Evolutionary conservation across 2,329 filamentous ascomycete species (phyloP).

Genomic region (Neospermospora avenae): DNA sequence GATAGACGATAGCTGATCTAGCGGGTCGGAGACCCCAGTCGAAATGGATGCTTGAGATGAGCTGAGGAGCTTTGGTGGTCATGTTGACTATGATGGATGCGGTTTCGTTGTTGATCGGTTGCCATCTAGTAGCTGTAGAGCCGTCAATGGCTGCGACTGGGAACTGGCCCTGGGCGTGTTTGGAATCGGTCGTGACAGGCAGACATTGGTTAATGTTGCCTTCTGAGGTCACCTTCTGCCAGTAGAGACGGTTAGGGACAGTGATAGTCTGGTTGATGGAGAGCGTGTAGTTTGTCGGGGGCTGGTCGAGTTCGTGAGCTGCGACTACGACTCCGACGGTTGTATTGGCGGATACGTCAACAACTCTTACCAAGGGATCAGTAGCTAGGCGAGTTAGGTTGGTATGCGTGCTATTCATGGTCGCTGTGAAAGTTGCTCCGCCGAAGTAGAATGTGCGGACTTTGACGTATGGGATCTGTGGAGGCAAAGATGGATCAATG

Average conservation of each 20-base stretch:
- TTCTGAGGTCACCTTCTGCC: conserved; percentile 48
- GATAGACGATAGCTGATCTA: conserved; percentile 48
- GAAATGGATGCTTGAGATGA: conserved; percentile 50
- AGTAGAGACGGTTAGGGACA: conserved; percentile 56
- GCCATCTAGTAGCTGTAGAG: conserved; percentile 64
- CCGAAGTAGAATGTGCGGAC: conserved; percentile 66
- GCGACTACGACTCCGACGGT: conserved; percentile 59
- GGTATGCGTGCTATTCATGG: conserved; percentile 63
- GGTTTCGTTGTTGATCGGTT: conserved; percentile 51
- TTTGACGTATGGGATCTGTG: conserved; percentile 56
- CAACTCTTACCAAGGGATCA: conserved; percentile 41
- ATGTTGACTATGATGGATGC: conserved; percentile 56
- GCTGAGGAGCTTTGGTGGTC: conserved; percentile 35
- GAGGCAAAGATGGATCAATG: conserved; percentile 58
- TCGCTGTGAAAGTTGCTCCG: conserved; percentile 59
- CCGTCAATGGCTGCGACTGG: conserved; percentile 65
- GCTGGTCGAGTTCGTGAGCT: conserved; percentile 40
- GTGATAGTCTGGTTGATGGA: conserved; percentile 48
- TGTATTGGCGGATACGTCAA: conserved; percentile 53
- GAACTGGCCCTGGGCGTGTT: conserved; percentile 63
- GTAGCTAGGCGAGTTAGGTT: conserved; percentile 51
- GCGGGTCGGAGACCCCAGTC: conserved; percentile 60
- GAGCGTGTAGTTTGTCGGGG: conserved; percentile 44
- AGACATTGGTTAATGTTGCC: conserved; percentile 65
- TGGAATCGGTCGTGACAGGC: conserved; percentile 45